Conservation (phyloP, 306 rosid genomes). For the Luffa acutangula region DNA sequence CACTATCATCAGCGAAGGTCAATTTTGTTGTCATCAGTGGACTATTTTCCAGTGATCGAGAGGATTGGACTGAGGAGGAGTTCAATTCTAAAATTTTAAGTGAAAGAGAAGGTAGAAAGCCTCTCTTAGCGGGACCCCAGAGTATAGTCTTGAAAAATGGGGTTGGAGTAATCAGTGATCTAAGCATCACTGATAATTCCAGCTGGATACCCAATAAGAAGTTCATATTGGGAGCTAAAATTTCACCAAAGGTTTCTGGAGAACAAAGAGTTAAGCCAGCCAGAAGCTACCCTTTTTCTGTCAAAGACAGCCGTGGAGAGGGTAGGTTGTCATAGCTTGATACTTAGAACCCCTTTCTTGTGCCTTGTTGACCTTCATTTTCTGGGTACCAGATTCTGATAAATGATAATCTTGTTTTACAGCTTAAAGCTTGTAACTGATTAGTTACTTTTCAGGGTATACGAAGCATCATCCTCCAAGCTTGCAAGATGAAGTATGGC, state of each 20-base stretch:
- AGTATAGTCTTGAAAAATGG: conserved; percentile 5
- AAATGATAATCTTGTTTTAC: neutral
- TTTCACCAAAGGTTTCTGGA: neutral
- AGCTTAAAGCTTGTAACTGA: neutral
- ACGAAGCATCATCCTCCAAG: conserved; percentile 12
- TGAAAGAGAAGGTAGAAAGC: conserved; percentile 13
- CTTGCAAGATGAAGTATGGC: conserved; percentile 9
- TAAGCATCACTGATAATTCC: conserved; percentile 16
- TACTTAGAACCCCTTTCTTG: neutral
- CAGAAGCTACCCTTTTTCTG: conserved; percentile 8
- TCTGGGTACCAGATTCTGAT: neutral
- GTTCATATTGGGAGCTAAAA: conserved; percentile 11
- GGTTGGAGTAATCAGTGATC: neutral
- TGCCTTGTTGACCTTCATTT: neutral
- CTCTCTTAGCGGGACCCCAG: conserved; percentile 6
- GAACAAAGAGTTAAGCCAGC: conserved; percentile 5
- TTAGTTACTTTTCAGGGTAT: conserved; percentile 8
- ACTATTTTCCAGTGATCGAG: neutral
- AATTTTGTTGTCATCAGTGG: conserved; percentile 10
- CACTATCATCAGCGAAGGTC: conserved; percentile 9
- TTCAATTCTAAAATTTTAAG: conserved; percentile 7
- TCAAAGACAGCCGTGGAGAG: conserved; percentile 16
- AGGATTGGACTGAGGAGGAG: conserved; percentile 9
- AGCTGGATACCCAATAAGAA: conserved; percentile 9
- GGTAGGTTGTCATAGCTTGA: neutral